Conservation (phyloP, 2,329 filamentous ascomycete species). For the Phialocephala sp. region DNA sequence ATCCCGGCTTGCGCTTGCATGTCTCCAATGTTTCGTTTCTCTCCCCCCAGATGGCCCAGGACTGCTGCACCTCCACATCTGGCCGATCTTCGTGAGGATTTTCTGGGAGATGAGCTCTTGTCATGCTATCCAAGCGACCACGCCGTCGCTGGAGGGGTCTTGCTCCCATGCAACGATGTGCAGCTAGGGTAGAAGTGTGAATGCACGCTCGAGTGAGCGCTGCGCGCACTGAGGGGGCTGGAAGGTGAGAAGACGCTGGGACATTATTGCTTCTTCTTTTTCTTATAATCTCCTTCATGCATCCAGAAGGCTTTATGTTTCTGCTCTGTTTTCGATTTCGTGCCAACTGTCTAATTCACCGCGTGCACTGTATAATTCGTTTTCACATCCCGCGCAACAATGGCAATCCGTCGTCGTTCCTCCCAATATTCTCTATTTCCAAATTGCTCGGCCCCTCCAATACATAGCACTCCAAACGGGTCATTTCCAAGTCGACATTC, state of each 20-base stretch:
- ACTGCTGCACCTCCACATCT: slow-evolving; percentile 10
- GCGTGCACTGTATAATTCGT: slow-evolving; percentile 10
- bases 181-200: slow-evolving; percentile 8
- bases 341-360: slow-evolving; percentile 11
- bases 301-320: slow-evolving; percentile 23
- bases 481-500: neutral
- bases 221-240: slow-evolving; percentile 11
- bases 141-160: neutral
- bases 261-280: slow-evolving; percentile 17
- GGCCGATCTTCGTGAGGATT: slow-evolving; percentile 4
- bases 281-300: slow-evolving; percentile 18
- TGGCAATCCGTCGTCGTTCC: slow-evolving; percentile 21
- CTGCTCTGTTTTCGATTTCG: slow-evolving; percentile 23
- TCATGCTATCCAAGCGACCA: neutral
- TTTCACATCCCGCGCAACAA: slow-evolving; percentile 13
- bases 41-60: neutral
- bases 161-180: neutral
- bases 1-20: neutral
- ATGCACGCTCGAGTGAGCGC: slow-evolving; percentile 5
- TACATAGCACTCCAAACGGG: slow-evolving; percentile 3
- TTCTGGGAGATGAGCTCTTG: slow-evolving; percentile 10
- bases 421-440: slow-evolving; percentile 31
- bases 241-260: slow-evolving; percentile 16
- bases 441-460: slow-evolving; percentile 22
- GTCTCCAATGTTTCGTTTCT: slow-evolving; percentile 3